Percentiles rank a stretch among this genome's conserved stretches.
Conservation (phyloP, 495 filamentous ascomycete genomes). For the Xylaria acuta region DNA sequence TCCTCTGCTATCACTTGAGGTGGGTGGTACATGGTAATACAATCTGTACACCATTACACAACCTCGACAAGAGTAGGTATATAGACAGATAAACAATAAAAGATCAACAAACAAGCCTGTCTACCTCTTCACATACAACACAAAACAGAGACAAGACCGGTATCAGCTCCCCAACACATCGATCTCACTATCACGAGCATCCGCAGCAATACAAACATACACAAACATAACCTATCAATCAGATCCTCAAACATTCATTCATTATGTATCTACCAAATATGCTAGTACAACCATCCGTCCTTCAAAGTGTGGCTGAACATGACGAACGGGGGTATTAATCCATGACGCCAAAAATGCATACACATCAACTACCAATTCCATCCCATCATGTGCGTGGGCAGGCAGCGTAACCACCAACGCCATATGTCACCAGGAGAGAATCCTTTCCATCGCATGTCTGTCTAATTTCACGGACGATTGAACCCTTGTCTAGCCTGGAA, state of each 20-base stretch:
- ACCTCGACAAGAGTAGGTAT: too few relatives aligned
- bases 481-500: slow-evolving; percentile 46
- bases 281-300: neutral
- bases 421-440: neutral
- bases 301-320: slow-evolving; percentile 2
- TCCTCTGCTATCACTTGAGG: too few relatives aligned
- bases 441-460: neutral
- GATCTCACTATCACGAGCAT: too few relatives aligned
- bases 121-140: too few relatives aligned
- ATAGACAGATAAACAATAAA: too few relatives aligned
- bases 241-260: neutral
- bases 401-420: neutral
- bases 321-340: slow-evolving; percentile 16
- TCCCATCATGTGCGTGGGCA: neutral
- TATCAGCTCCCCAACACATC: too few relatives aligned
- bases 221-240: neutral
- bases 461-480: slow-evolving; percentile 36
- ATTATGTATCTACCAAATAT: neutral
- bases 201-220: too few relatives aligned
- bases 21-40: too few relatives aligned
- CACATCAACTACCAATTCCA: slow-evolving; percentile 1
- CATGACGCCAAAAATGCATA: slow-evolving; percentile 18
- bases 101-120: too few relatives aligned
- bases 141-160: too few relatives aligned
- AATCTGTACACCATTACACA: too few relatives aligned